Percentiles rank a stretch among this genome's conserved stretches.
Evolutionary conservation across 1,284 basidiomycete species (phyloP).

Genomic region (Hemileia vastatrix): DNA sequence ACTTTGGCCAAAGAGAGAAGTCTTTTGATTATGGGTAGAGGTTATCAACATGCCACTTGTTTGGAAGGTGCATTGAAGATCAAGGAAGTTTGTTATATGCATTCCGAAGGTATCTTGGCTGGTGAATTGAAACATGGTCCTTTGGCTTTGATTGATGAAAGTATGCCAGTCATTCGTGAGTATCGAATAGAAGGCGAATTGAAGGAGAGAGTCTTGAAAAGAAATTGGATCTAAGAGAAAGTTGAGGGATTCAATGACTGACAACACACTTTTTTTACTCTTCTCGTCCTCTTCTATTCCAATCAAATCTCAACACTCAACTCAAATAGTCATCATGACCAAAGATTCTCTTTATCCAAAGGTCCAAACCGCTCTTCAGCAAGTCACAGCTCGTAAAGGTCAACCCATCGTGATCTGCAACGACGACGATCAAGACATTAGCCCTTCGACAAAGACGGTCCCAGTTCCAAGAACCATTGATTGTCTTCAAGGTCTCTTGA

Average conservation of each 20-base stretch:
- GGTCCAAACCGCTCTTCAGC: conserved; percentile 86
- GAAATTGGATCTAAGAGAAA: too few relatives aligned
- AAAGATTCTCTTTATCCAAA: conserved; percentile 96
- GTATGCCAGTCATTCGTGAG: conserved; percentile 76
- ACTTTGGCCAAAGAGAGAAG: conserved; percentile 71
- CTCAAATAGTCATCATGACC: conserved; percentile 97
- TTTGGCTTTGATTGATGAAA: conserved; percentile 91
- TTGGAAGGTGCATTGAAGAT: conserved; percentile 97
- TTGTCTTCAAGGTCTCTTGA: conserved; percentile 86
- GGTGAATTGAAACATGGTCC: conserved; percentile 98
- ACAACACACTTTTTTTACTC: not conserved
- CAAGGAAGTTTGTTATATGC: conserved; percentile 74
- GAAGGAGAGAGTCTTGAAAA: too few relatives aligned
- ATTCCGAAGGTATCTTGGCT: conserved; percentile 63
- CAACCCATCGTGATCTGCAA: conserved; percentile 80
- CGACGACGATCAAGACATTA: conserved; percentile 74
- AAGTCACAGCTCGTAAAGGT: conserved; percentile 94
- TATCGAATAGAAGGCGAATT: conserved; percentile 5
- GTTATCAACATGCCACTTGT: conserved; percentile 94
- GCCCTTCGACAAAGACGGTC: conserved; percentile 65
- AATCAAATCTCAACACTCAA: too few relatives aligned
- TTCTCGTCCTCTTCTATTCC: conserved; percentile 4
- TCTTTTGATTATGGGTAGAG: conserved; percentile 91
- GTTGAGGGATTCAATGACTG: too few relatives aligned
- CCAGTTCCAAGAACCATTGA: conserved; percentile 71